phyloP scores from a whole-genome alignment of 176 grass and related monocot species.

The Carex parvula region DNA sequence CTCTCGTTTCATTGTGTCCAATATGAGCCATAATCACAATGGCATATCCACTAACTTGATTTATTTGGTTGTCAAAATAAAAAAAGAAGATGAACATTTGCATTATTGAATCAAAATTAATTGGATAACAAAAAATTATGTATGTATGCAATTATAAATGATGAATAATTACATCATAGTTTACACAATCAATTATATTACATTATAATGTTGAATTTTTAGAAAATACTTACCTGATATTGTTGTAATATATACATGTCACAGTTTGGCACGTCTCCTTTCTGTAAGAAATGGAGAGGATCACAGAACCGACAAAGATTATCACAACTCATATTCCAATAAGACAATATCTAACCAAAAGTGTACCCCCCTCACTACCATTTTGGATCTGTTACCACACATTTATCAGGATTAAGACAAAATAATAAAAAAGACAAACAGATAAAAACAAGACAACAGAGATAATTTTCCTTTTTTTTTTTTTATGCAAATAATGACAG shows the following conservation, averaged over 20 bases:
- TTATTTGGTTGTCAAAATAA: too few relatives aligned
- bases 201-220: background rate
- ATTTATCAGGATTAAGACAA: background rate
- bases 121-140: background rate
- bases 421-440: too few relatives aligned
- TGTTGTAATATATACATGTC: too few relatives aligned
- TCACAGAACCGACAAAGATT: background rate
- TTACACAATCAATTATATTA: background rate
- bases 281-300: background rate
- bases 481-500: background rate
- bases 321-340: background rate
- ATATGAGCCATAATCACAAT: too few relatives aligned
- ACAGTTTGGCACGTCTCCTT: background rate
- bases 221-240: background rate
- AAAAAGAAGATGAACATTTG: background rate
- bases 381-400: background rate
- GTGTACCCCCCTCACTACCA: background rate
- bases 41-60: too few relatives aligned
- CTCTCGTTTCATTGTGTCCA: too few relatives aligned
- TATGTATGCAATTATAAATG: background rate
- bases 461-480: background rate
- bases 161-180: background rate
- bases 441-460: background rate
- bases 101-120: background rate
- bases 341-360: background rate